phyloP scores from a whole-genome alignment of 306 rosid species.

The Notholithocarpus densiflorus region DNA sequence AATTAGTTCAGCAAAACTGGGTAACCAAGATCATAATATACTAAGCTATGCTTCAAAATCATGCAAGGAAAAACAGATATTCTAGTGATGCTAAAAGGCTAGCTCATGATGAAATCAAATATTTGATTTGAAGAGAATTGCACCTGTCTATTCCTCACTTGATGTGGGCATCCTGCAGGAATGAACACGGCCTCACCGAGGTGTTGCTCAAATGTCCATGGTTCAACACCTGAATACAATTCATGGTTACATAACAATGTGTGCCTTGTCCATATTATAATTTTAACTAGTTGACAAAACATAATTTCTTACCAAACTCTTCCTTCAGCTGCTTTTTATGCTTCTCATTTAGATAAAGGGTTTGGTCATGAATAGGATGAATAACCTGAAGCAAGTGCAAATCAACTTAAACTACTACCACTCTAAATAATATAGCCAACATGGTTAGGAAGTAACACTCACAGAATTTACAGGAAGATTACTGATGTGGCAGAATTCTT shows the following conservation, averaged over 20 bases:
- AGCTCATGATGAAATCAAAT: background rate
- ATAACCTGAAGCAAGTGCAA: conserved; percentile 47
- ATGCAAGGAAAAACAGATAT: background rate
- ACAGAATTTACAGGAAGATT: conserved; percentile 53
- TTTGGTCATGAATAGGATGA: conserved; percentile 70
- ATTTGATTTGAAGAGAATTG: background rate
- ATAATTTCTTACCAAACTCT: conserved; percentile 51
- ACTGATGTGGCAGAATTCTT: conserved; percentile 49
- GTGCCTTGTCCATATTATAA: background rate
- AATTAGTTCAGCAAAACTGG: background rate
- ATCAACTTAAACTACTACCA: conserved; percentile 2
- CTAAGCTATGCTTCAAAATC: background rate
- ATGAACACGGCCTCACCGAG: conserved; percentile 68
- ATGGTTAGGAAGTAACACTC: conserved; percentile 4
- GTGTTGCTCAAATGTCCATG: conserved; percentile 71
- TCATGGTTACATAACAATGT: conserved; percentile 1
- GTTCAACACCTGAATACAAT: conserved; percentile 47
- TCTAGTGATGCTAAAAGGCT: background rate
- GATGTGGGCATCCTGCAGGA: conserved; percentile 77
- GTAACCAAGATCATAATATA: background rate
- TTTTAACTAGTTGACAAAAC: conserved; percentile 1
- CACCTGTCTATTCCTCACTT: conserved; percentile 66
- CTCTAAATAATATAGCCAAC: background rate
- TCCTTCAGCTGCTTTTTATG: conserved; percentile 59
- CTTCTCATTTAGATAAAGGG: conserved; percentile 48